Conservation (phyloP, 352 stramenopile species). For the Poterioochromonas sp. region DNA sequence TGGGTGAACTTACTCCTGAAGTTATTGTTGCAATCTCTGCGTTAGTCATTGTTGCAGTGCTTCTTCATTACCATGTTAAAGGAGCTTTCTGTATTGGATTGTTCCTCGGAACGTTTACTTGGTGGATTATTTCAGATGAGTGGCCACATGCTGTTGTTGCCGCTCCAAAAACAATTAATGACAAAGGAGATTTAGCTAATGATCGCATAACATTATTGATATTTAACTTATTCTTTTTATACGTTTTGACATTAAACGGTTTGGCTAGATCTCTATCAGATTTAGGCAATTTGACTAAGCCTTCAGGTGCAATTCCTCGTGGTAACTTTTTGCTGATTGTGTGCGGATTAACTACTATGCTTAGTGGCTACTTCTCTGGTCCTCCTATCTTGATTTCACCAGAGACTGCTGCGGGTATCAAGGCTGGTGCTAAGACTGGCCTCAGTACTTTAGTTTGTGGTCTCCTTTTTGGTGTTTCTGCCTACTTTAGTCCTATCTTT, state of each 20-base stretch:
- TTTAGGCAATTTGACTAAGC: conserved; percentile 46
- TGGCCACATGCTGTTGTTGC: not conserved
- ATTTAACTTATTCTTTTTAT: conserved; percentile 29
- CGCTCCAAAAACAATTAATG: not conserved
- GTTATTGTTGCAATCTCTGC: conserved; percentile 6
- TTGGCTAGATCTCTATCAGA: conserved; percentile 39
- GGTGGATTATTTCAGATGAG: conserved; percentile 15
- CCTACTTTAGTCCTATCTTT: conserved; percentile 63
- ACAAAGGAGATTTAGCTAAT: not conserved
- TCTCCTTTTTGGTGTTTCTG: conserved; percentile 55
- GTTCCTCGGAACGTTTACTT: conserved; percentile 4
- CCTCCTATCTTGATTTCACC: conserved; percentile 54
- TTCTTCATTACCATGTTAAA: conserved; percentile 32
- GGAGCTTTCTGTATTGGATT: conserved; percentile 29
- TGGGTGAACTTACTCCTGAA: conserved; percentile 26
- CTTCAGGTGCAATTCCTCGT: conserved; percentile 47
- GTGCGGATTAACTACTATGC: conserved; percentile 44
- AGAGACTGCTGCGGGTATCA: conserved; percentile 50
- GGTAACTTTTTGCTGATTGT: conserved; percentile 50
- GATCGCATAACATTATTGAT: not conserved
- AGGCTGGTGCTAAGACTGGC: conserved; percentile 54
- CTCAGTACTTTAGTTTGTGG: conserved; percentile 52
- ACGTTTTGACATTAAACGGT: conserved; percentile 21
- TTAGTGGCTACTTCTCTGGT: conserved; percentile 44
- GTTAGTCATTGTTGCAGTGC: conserved; percentile 18